phyloP scores from a whole-genome alignment of 805 yeast genomes.

The Brettanomyces bruxellensis region DNA sequence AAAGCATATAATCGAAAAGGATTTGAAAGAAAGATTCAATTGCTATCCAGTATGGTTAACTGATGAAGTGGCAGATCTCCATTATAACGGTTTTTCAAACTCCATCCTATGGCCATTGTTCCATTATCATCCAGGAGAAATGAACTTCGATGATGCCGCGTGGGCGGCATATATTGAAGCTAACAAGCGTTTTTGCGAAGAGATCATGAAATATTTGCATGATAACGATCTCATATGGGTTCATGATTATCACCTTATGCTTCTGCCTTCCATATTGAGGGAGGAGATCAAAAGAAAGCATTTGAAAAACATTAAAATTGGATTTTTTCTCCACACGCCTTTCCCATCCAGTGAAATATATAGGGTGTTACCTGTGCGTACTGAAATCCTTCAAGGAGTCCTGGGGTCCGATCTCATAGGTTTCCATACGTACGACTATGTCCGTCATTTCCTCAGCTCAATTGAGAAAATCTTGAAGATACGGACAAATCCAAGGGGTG shows the following conservation, averaged over 20 bases:
- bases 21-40: conserved; percentile 66
- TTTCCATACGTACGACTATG: conserved; percentile 98
- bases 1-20: conserved; percentile 56
- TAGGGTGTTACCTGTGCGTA: conserved; percentile 90
- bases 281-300: conserved; percentile 40
- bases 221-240: conserved; percentile 94
- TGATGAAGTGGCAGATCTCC: conserved; percentile 89
- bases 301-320: conserved; percentile 58
- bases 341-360: conserved; percentile 97
- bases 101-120: conserved; percentile 96
- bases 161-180: conserved; percentile 98
- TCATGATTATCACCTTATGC: conserved; percentile 95
- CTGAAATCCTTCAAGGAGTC: conserved; percentile 86
- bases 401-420: conserved; percentile 92
- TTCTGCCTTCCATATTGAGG: conserved; percentile 82
- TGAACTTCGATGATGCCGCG: conserved; percentile 93
- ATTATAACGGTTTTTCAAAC: conserved; percentile 93
- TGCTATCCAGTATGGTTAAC: conserved; percentile 84
- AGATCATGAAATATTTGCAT: conserved; percentile 56
- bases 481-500: conserved; percentile 85
- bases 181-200: conserved; percentile 70
- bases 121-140: conserved; percentile 98
- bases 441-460: conserved; percentile 87
- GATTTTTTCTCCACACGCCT: conserved; percentile 95
- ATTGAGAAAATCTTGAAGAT: conserved; percentile 78